Evolutionary conservation across 2,329 filamentous ascomycete species (phyloP).

Genomic region (Calonectria crousiana): DNA sequence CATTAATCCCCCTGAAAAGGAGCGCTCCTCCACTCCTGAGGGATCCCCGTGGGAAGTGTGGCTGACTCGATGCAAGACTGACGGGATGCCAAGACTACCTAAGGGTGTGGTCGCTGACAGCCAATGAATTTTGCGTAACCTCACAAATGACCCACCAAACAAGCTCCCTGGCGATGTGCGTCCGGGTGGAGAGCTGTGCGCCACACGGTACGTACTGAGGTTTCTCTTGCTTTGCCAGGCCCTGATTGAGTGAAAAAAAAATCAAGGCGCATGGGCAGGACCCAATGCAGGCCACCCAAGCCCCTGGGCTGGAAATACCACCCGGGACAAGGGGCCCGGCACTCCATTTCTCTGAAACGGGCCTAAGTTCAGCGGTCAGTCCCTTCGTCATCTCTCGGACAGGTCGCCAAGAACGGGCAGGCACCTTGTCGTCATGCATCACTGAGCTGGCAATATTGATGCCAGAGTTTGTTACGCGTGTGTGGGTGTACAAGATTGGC

Average conservation of each 20-base stretch:
- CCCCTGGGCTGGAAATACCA: slow-evolving; percentile 21
- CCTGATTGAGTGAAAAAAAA: slow-evolving; percentile 8
- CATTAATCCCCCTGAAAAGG: background rate
- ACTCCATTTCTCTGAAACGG: slow-evolving; percentile 42
- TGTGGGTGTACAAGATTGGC: background rate
- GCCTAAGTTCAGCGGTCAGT: slow-evolving; percentile 37
- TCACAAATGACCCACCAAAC: slow-evolving; percentile 40
- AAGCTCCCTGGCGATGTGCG: slow-evolving; percentile 39
- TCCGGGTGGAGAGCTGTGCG: slow-evolving; percentile 25
- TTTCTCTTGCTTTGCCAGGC: background rate
- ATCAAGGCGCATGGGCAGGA: background rate
- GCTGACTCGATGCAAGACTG: slow-evolving; percentile 6
- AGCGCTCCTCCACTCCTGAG: background rate
- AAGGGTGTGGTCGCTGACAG: background rate
- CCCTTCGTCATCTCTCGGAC: slow-evolving; percentile 41
- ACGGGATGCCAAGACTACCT: background rate
- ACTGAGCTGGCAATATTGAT: slow-evolving; percentile 11
- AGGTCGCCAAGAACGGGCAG: slow-evolving; percentile 10
- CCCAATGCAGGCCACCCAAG: slow-evolving; percentile 11
- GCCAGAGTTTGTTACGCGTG: background rate
- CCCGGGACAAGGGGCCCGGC: slow-evolving; percentile 5
- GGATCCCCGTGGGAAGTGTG: slow-evolving; percentile 11
- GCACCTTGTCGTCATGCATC: slow-evolving; percentile 11
- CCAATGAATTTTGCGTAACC: slow-evolving; percentile 23
- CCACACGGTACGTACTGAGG: slow-evolving; percentile 14